Evolutionary conservation across 78 protist genomes (phyloP).

Genomic region (Capsaspora owczarzaki): DNA sequence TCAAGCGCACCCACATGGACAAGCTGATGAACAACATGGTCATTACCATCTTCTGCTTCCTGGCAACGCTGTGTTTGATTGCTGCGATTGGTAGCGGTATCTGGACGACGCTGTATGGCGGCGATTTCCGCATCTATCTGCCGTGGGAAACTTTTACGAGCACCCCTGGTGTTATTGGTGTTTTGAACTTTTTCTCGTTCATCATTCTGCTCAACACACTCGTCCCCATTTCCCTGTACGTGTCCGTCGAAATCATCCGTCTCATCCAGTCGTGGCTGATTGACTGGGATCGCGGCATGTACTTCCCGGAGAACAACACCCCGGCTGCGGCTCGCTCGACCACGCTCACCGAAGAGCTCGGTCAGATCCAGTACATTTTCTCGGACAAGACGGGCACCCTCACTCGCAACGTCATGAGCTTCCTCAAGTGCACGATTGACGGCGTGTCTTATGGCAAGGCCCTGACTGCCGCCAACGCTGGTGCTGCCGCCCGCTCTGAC

Average conservation of each 20-base stretch:
- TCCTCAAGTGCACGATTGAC: constrained; percentile 36
- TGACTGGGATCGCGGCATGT: constrained; percentile 44
- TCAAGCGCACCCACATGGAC: constrained; percentile 25
- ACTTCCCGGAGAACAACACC: constrained; percentile 43
- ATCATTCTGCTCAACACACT: neutral
- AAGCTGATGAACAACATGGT: neutral
- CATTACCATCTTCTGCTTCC: neutral
- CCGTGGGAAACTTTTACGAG: neutral
- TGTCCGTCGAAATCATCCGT: constrained; percentile 80
- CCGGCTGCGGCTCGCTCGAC: constrained; percentile 55
- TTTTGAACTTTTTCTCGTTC: neutral
- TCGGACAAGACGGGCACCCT: constrained; percentile 64
- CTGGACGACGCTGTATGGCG: neutral
- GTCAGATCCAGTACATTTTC: constrained; percentile 32
- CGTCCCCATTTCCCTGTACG: constrained; percentile 68
- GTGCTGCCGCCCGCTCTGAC: too few species aligned
- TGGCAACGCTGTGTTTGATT: neutral
- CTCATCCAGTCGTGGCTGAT: constrained; percentile 48
- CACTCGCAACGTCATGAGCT: constrained; percentile 59
- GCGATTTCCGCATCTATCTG: neutral
- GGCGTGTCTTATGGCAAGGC: constrained; percentile 21
- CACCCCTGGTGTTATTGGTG: neutral
- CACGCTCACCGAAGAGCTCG: constrained; percentile 59
- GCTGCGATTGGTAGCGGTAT: neutral
- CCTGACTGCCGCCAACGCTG: too few species aligned